These are phyloP conservation scores for Citrus sp. DNA, from an alignment of 345 rosid genomes.

Conservation along the genomic window DNA sequence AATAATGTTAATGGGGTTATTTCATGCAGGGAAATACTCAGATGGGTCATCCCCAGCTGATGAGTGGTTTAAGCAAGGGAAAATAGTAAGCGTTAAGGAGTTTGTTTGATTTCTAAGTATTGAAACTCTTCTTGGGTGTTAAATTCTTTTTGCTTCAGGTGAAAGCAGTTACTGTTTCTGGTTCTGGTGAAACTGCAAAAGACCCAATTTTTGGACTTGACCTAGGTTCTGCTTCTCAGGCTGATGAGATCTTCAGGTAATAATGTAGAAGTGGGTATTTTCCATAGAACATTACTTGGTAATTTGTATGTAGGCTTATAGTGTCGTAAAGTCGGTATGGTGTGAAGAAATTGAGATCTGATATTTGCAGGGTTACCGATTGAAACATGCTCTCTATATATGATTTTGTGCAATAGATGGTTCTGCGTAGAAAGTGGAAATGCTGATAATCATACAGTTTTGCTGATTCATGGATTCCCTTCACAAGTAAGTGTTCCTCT, in stretches of 20 bases:
- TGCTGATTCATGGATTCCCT: slow-evolving; percentile 87
- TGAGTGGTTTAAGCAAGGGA: slow-evolving; percentile 89
- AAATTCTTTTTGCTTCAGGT: slow-evolving; percentile 36
- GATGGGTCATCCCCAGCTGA: slow-evolving; percentile 76
- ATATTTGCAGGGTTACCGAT: slow-evolving; percentile 52
- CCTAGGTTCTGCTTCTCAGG: slow-evolving; percentile 81
- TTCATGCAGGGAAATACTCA: slow-evolving; percentile 69
- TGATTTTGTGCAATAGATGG: slow-evolving; percentile 85
- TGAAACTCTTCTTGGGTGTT: neutral
- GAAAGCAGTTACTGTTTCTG: slow-evolving; percentile 68
- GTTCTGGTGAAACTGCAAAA: slow-evolving; percentile 73
- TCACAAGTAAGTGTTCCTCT: slow-evolving; percentile 58
- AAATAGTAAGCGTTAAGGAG: slow-evolving; percentile 37
- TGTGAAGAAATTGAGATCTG: slow-evolving; percentile 32
- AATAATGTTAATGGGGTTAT: neutral
- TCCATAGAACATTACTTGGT: too few species aligned
- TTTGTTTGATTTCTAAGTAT: neutral
- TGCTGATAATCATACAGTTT: slow-evolving; percentile 51
- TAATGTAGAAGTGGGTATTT: too few species aligned
- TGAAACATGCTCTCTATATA: slow-evolving; percentile 52
- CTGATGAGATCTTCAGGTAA: slow-evolving; percentile 76
- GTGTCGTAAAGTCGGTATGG: neutral
- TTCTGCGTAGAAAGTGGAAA: slow-evolving; percentile 78
- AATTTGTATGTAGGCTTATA: neutral
- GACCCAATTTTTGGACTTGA: slow-evolving; percentile 87